These are phyloP conservation scores for Fusarium incarnatum DNA, from an alignment of 2,329 filamentous ascomycete genomes.

Conservation along the genomic window DNA sequence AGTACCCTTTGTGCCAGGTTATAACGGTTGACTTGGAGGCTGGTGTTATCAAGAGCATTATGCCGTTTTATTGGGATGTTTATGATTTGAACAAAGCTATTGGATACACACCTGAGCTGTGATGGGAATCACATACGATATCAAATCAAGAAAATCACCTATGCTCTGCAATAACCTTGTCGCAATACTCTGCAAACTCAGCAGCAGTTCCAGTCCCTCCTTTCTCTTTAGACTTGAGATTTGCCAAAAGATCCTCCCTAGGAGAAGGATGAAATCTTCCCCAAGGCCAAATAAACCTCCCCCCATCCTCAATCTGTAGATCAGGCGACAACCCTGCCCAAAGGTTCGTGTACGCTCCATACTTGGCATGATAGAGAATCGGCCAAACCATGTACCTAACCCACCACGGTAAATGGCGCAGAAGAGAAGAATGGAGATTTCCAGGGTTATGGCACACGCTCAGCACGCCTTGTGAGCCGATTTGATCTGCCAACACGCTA, in stretches of 20 bases:
- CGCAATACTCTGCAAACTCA: slow-evolving; percentile 24
- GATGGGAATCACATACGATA: not conserved
- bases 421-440: slow-evolving; percentile 21
- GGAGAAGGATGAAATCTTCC: slow-evolving; percentile 18
- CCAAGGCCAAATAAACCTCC: slow-evolving; percentile 22
- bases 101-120: slow-evolving; percentile 23
- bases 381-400: slow-evolving; percentile 5
- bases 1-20: slow-evolving; percentile 48
- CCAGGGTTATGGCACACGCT: slow-evolving; percentile 28
- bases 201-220: slow-evolving; percentile 19
- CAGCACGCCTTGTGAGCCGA: slow-evolving; percentile 10
- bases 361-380: slow-evolving; percentile 20
- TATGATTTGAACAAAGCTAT: slow-evolving; percentile 40
- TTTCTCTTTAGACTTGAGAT: slow-evolving; percentile 12
- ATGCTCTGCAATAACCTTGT: slow-evolving; percentile 8
- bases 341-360: slow-evolving; percentile 19
- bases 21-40: slow-evolving; percentile 50
- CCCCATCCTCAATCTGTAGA: slow-evolving; percentile 22
- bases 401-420: slow-evolving; percentile 20
- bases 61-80: slow-evolving; percentile 54
- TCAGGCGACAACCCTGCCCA: slow-evolving; percentile 15
- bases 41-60: slow-evolving; percentile 48
- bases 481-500: slow-evolving; percentile 4
- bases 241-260: slow-evolving; percentile 10
- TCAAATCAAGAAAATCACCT: not conserved